phyloP scores from a whole-genome alignment of 768 basidiomycete species.

The Amanita pseudoporphyria region DNA sequence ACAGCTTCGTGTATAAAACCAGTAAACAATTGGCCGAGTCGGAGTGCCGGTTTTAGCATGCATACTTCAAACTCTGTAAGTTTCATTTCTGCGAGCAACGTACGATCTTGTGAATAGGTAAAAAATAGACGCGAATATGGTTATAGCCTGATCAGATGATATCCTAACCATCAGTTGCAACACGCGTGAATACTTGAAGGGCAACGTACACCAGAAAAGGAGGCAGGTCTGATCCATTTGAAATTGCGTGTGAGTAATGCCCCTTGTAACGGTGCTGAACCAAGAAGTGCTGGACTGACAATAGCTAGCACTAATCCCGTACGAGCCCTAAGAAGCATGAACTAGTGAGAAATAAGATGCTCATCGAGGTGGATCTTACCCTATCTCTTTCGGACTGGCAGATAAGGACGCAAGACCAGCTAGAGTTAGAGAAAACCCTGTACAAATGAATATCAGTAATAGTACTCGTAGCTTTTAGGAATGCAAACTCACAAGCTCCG shows the following conservation, averaged over 20 bases:
- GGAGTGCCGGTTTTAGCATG: neutral
- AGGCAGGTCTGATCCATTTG: conserved; percentile 24
- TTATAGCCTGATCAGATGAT: neutral
- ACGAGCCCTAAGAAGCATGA: conserved; percentile 20
- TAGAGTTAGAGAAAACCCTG: conserved; percentile 27
- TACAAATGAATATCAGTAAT: neutral
- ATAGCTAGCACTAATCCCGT: conserved; percentile 25
- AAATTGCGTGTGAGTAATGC: conserved; percentile 22
- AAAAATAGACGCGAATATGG: neutral
- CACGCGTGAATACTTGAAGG: neutral
- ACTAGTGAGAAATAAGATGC: neutral
- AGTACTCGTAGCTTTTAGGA: neutral
- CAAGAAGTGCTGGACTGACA: conserved; percentile 23
- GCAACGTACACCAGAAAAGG: conserved; percentile 24
- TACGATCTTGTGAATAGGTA: neutral
- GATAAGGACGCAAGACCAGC: conserved; percentile 22
- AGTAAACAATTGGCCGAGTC: neutral
- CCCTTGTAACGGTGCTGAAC: conserved; percentile 26
- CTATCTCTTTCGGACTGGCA: conserved; percentile 23
- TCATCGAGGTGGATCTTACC: conserved; percentile 16
- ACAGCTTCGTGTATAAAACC: too few species aligned
- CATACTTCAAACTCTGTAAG: neutral
- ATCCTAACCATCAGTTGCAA: neutral
- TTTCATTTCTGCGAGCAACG: neutral
- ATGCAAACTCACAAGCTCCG: conserved; percentile 30